phyloP scores from a whole-genome alignment of 345 rosid species.

The Linum lewisii region DNA sequence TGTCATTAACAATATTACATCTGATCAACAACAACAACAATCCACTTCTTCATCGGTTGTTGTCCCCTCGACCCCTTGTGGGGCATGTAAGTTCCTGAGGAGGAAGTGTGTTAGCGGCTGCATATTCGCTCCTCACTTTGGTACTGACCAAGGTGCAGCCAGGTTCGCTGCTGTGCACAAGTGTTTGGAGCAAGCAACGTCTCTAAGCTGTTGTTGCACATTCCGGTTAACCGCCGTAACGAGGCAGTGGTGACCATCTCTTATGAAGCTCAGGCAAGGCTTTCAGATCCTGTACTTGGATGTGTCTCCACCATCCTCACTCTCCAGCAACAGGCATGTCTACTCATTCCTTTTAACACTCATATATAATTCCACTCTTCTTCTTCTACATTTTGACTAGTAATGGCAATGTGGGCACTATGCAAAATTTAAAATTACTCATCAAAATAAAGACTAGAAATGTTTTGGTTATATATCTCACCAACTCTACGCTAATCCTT shows the following conservation, averaged over 20 bases:
- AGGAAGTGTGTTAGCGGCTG: slow-evolving; percentile 88
- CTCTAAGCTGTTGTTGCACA: slow-evolving; percentile 72
- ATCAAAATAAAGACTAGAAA: no score
- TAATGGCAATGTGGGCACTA: no score
- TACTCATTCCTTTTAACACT: no score
- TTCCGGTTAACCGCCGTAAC: slow-evolving; percentile 71
- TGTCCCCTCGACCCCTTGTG: slow-evolving; percentile 57
- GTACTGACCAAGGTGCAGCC: slow-evolving; percentile 91
- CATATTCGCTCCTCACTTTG: slow-evolving; percentile 87
- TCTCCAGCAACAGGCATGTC: slow-evolving; percentile 71
- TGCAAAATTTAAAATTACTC: no score
- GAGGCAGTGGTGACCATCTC: slow-evolving; percentile 88
- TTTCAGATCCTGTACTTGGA: slow-evolving; percentile 90
- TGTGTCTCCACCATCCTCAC: slow-evolving; percentile 89
- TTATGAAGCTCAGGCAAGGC: slow-evolving; percentile 94
- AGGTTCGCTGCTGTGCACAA: slow-evolving; percentile 93
- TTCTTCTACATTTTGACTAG: background rate
- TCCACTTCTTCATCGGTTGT: slow-evolving; percentile 5
- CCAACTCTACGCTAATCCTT: no score
- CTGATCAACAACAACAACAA: no score
- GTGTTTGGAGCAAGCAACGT: slow-evolving; percentile 95
- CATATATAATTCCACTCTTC: background rate
- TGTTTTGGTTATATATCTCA: no score
- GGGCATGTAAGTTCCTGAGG: slow-evolving; percentile 95
- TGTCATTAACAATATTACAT: background rate